Conservation (phyloP, 2,329 filamentous ascomycete genomes). For the Fusarium nelsonii region DNA sequence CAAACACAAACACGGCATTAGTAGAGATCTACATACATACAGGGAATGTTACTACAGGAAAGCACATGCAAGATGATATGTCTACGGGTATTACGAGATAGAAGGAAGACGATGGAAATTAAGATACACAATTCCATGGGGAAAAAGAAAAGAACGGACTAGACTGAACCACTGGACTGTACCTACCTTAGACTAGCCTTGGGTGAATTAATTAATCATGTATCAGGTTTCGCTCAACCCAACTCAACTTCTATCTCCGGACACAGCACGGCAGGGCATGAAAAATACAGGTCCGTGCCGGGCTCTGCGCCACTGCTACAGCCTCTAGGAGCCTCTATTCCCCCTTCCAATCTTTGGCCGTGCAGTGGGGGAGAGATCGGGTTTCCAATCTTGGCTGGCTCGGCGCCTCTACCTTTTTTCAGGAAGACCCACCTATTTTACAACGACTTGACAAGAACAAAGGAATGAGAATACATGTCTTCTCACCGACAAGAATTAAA, state of each 20-base stretch:
- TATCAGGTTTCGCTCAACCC: conserved; percentile 36
- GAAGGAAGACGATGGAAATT: neutral
- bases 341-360: neutral
- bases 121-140: neutral
- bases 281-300: conserved; percentile 13
- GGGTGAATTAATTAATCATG: conserved; percentile 10
- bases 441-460: conserved; percentile 2
- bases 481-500: neutral
- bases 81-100: neutral
- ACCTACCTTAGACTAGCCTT: neutral
- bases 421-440: conserved; percentile 29
- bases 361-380: conserved; percentile 31
- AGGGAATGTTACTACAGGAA: neutral
- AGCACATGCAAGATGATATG: conserved; percentile 20
- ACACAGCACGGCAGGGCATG: conserved; percentile 8
- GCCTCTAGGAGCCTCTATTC: neutral
- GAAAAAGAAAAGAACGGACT: neutral
- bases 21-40: conserved; percentile 18
- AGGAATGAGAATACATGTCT: conserved; percentile 15
- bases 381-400: conserved; percentile 30
- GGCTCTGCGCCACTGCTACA: neutral
- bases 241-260: conserved; percentile 18
- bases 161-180: neutral
- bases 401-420: conserved; percentile 19
- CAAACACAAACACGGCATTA: conserved; percentile 35